Evolutionary conservation across 495 filamentous ascomycete species (phyloP).

Genomic region (Penicillium coprophilum): DNA sequence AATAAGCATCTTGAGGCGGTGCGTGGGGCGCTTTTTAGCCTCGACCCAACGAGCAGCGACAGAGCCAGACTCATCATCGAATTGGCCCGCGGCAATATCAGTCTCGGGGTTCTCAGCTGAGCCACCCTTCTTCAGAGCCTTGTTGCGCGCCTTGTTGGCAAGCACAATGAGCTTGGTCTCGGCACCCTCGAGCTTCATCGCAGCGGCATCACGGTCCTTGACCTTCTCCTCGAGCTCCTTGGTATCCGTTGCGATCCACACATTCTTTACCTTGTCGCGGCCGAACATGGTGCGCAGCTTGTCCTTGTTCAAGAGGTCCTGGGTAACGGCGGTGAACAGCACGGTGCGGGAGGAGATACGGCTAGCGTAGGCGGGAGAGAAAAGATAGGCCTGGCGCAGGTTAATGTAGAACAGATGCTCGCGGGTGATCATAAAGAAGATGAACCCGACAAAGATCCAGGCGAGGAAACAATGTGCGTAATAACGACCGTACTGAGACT

Average conservation of each 20-base stretch:
- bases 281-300: constrained; percentile 80
- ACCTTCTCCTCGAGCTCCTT: constrained; percentile 82
- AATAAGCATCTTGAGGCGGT: constrained; percentile 73
- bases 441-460: constrained; percentile 79
- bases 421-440: constrained; percentile 85
- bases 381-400: constrained; percentile 88
- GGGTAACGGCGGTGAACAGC: constrained; percentile 83
- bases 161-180: constrained; percentile 84
- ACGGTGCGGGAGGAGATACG: constrained; percentile 94
- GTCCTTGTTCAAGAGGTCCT: constrained; percentile 67
- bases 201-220: constrained; percentile 77
- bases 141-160: constrained; percentile 75
- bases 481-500: constrained; percentile 56
- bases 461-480: constrained; percentile 75
- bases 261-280: constrained; percentile 65
- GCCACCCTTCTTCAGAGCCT: constrained; percentile 69
- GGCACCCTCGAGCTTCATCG: constrained; percentile 82
- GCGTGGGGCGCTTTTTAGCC: constrained; percentile 79
- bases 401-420: constrained; percentile 96
- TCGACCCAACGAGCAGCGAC: constrained; percentile 78
- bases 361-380: constrained; percentile 82
- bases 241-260: constrained; percentile 84
- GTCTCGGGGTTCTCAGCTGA: constrained; percentile 37
- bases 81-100: constrained; percentile 49
- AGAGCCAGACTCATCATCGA: constrained; percentile 65